A percentile compares a stretch with the other conserved stretches of the same genome.
phyloP scores from a whole-genome alignment of 768 basidiomycete species.

The Krasilnikovozyma curviuscula region DNA sequence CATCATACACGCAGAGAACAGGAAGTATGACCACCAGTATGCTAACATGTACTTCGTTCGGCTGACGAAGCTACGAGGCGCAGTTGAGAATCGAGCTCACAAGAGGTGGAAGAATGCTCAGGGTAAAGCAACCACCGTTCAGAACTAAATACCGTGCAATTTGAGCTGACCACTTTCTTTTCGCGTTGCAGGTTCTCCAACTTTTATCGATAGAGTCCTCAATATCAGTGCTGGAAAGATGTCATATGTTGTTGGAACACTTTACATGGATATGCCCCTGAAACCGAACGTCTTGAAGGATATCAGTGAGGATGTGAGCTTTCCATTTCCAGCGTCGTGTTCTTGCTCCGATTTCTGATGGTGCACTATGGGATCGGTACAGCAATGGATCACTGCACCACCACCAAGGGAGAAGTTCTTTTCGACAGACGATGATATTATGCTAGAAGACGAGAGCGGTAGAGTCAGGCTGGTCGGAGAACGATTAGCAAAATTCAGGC shows the following conservation, averaged over 20 bases:
- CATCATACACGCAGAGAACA: not conserved
- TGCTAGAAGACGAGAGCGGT: conserved; percentile 92
- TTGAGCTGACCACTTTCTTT: not conserved
- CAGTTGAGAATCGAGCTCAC: conserved; percentile 35
- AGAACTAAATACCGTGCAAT: not conserved
- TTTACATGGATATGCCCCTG: conserved; percentile 97
- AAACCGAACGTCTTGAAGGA: conserved; percentile 98
- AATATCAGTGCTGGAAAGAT: conserved; percentile 68
- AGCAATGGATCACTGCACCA: conserved; percentile 80
- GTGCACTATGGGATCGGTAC: conserved; percentile 10
- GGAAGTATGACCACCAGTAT: conserved; percentile 25
- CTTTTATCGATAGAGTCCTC: conserved; percentile 57
- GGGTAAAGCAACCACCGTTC: conserved; percentile 17
- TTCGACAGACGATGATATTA: conserved; percentile 56
- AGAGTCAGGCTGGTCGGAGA: conserved; percentile 73
- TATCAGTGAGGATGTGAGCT: conserved; percentile 69
- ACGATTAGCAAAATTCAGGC: conserved; percentile 34
- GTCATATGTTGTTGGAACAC: conserved; percentile 82
- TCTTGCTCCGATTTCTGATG: not conserved
- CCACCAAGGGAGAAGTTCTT: conserved; percentile 54
- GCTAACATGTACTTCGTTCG: conserved; percentile 53
- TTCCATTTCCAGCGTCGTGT: not conserved
- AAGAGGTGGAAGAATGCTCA: conserved; percentile 35
- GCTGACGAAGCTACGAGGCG: conserved; percentile 33
- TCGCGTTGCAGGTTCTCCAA: conserved; percentile 40